Evolutionary conservation across 2,329 filamentous ascomycete genomes (phyloP), one percentile per base, ranked within the genome.

Genomic region (Paraphoma sp.): DNA sequence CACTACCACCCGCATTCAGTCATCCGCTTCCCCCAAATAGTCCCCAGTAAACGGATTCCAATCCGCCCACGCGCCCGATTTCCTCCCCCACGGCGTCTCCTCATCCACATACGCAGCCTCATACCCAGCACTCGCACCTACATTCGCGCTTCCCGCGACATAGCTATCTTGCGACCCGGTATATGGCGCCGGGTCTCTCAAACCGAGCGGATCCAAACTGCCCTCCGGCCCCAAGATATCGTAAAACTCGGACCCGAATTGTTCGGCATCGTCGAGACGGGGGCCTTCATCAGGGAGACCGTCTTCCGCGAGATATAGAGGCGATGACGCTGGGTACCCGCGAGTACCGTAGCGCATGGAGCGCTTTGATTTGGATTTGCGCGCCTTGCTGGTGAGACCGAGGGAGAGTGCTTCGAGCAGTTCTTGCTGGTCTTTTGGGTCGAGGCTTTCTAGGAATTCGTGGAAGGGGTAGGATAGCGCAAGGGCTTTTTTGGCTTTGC

Each of bases 221-320:
- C 54, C 54, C 23, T n/a, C 12, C 1, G 31, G 17, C 18, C 49
- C 54, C 9, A 53, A 38, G 18, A 50, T 29, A 14, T 12, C 31
- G 14, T 30, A 7, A 16, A 43, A 18, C 4, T 49, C 42, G 3
- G 14, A 11, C 2, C 42, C 41, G 41, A 48, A 33, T 31, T 49
- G 30, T 6, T 51, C 45, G 8, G 45, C 49, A 30, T 56, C 45
- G 41, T 56, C 54, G 36, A 56, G 48, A n/a, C 14, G 3, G 10
- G 36, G 18, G n/a, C 43, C 50, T 12, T 36, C 33, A 38, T 57
- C 48, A 31, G 45, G 16, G 3, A 18, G 11, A 23, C 30, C 30
- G n/a, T 40, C 40, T 30, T 47, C 48, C 51, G n/a, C 51, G 47
- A 8, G 30, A 41, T 33, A 48, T 33, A 11, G 41, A 2, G 23